phyloP scores from a whole-genome alignment of 768 basidiomycete species.

The Collybiopsis luxurians region DNA sequence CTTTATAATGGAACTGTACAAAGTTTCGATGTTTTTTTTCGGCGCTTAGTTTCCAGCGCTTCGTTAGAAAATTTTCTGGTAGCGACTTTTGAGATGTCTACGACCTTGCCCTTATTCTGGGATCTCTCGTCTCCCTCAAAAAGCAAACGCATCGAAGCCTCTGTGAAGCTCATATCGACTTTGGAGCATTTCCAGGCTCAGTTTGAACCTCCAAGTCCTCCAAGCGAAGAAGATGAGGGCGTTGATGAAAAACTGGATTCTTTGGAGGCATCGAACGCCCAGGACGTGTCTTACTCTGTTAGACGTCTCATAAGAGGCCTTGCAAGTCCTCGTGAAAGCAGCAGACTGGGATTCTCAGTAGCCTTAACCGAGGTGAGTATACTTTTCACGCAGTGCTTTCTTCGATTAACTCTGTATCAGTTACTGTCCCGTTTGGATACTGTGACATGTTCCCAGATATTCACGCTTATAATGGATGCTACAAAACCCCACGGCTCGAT shows the following conservation, averaged over 20 bases:
- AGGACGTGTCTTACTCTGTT: constrained; percentile 92
- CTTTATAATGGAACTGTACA: background rate
- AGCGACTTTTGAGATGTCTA: constrained; percentile 51
- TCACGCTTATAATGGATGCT: constrained; percentile 69
- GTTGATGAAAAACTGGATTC: constrained; percentile 42
- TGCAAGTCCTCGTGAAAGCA: constrained; percentile 90
- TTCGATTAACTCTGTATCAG: constrained; percentile 35
- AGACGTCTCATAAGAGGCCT: constrained; percentile 83
- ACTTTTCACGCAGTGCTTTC: constrained; percentile 4
- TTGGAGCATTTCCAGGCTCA: constrained; percentile 84
- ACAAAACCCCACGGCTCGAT: constrained; percentile 73
- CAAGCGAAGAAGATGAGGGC: constrained; percentile 48
- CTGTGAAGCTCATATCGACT: constrained; percentile 75
- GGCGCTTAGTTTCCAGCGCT: background rate
- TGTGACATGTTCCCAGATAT: constrained; percentile 72
- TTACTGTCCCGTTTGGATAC: constrained; percentile 76
- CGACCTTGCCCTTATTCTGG: constrained; percentile 94
- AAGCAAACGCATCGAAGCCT: constrained; percentile 80
- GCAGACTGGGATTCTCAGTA: constrained; percentile 92
- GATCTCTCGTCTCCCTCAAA: constrained; percentile 80
- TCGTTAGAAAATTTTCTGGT: background rate
- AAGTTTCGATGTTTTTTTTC: background rate
- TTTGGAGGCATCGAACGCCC: constrained; percentile 71
- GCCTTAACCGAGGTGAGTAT: constrained; percentile 85
- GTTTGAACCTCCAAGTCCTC: constrained; percentile 43